Evolutionary conservation across 129 eudicot species (phyloP).

Genomic region (Flaveria sonorensis): DNA sequence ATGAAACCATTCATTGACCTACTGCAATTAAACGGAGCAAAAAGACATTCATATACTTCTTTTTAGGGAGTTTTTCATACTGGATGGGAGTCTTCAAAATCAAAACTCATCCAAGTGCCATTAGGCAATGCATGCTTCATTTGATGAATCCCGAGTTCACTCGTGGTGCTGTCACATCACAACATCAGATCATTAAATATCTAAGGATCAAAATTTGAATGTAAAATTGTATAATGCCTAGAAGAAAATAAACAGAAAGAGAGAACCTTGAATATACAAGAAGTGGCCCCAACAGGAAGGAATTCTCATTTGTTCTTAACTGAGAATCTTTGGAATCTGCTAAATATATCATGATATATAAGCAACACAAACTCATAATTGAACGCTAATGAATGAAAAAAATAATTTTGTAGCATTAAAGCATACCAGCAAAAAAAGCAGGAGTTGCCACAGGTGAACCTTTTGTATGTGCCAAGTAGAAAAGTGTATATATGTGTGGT

Average conservation of each 20-base stretch:
- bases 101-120: slow-evolving; percentile 88
- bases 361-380: neutral
- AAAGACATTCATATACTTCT: neutral
- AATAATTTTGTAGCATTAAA: neutral
- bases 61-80: slow-evolving; percentile 33
- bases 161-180: slow-evolving; percentile 49
- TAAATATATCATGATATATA: slow-evolving; percentile 19
- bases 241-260: neutral
- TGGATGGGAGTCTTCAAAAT: slow-evolving; percentile 93
- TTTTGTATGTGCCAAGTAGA: slow-evolving; percentile 82
- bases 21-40: neutral
- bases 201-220: neutral
- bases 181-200: slow-evolving; percentile 16
- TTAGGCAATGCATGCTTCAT: slow-evolving; percentile 64
- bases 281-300: slow-evolving; percentile 88
- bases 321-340: slow-evolving; percentile 67
- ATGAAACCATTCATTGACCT: slow-evolving; percentile 8
- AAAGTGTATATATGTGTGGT: slow-evolving; percentile 87
- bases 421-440: slow-evolving; percentile 72
- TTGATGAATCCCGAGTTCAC: slow-evolving; percentile 54
- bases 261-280: slow-evolving; percentile 82
- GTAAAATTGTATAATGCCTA: neutral
- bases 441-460: slow-evolving; percentile 92
- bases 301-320: slow-evolving; percentile 62
- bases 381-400: neutral